Conservation (phyloP, 345 rosid genomes). For the Brassica juncea region DNA sequence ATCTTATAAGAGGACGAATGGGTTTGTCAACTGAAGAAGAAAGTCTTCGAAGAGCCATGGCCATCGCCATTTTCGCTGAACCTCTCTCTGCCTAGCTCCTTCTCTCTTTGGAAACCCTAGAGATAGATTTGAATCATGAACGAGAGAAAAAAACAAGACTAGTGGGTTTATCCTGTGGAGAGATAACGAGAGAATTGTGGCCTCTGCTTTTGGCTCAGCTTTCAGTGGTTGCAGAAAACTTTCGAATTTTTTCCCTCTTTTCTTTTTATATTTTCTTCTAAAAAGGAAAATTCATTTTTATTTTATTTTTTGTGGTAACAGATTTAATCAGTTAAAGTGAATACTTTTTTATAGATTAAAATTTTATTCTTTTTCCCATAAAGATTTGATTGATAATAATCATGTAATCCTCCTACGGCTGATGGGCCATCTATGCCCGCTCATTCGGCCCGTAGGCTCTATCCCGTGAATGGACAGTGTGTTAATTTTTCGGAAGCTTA, state of each 20-base stretch:
- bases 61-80: slow-evolving; percentile 67
- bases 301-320: no score
- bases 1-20: slow-evolving; percentile 72
- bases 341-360: no score
- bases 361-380: no score
- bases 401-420: no score
- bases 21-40: slow-evolving; percentile 82
- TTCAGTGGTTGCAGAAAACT: slow-evolving; percentile 46
- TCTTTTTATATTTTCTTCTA: slow-evolving; percentile 10
- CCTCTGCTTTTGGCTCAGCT: slow-evolving; percentile 45
- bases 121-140: slow-evolving; percentile 17
- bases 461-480: no score
- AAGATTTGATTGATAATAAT: no score
- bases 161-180: slow-evolving; percentile 29
- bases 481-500: no score
- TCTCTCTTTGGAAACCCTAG: slow-evolving; percentile 24
- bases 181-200: slow-evolving; percentile 29
- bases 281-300: neutral
- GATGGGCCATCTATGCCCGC: no score
- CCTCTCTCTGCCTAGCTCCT: slow-evolving; percentile 19
- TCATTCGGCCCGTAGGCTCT: no score
- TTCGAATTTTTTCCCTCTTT: slow-evolving; percentile 26
- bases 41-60: slow-evolving; percentile 94
- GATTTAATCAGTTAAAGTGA: no score
- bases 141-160: neutral